A percentile compares a stretch with the other conserved stretches of the same genome.
Evolutionary conservation across 805 yeast genomes (phyloP).

Genomic region (Tetrapisispora taiwanensis): DNA sequence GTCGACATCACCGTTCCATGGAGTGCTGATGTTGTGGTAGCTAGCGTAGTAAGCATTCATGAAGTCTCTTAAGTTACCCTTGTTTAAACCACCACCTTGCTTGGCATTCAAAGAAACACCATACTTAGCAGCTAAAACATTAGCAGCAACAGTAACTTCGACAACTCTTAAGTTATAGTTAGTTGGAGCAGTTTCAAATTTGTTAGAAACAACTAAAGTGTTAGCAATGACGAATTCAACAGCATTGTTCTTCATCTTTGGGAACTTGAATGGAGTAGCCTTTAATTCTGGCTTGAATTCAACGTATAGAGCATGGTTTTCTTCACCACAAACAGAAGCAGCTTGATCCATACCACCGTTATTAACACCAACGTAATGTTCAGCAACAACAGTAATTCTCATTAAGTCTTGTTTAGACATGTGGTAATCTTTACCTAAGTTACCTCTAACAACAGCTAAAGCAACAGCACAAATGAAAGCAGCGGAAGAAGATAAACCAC

Average conservation of each 20-base stretch:
- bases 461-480: slow-evolving; percentile 62
- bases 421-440: slow-evolving; percentile 30
- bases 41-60: slow-evolving; percentile 39
- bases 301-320: slow-evolving; percentile 47
- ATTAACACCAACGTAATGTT: slow-evolving; percentile 63
- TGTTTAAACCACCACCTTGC: slow-evolving; percentile 18
- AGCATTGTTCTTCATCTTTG: slow-evolving; percentile 34
- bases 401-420: slow-evolving; percentile 46
- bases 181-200: slow-evolving; percentile 58
- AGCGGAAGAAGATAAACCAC: slow-evolving; percentile 62
- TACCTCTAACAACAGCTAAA: slow-evolving; percentile 44
- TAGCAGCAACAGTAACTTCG: slow-evolving; percentile 61
- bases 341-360: slow-evolving; percentile 79
- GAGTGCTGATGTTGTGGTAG: slow-evolving; percentile 15
- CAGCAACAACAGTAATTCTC: slow-evolving; percentile 52
- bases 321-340: slow-evolving; percentile 57
- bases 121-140: slow-evolving; percentile 41
- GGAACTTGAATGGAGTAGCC: slow-evolving; percentile 47
- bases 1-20: slow-evolving; percentile 41
- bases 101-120: slow-evolving; percentile 28
- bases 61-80: slow-evolving; percentile 58
- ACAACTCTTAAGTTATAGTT: slow-evolving; percentile 65
- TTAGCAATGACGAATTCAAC: slow-evolving; percentile 54
- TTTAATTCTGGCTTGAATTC: slow-evolving; percentile 49
- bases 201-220: slow-evolving; percentile 53